Percentiles rank a stretch among this genome's conserved stretches.
phyloP scores from a whole-genome alignment of 345 rosid genomes.

The Xanthoceras sorbifolium region DNA sequence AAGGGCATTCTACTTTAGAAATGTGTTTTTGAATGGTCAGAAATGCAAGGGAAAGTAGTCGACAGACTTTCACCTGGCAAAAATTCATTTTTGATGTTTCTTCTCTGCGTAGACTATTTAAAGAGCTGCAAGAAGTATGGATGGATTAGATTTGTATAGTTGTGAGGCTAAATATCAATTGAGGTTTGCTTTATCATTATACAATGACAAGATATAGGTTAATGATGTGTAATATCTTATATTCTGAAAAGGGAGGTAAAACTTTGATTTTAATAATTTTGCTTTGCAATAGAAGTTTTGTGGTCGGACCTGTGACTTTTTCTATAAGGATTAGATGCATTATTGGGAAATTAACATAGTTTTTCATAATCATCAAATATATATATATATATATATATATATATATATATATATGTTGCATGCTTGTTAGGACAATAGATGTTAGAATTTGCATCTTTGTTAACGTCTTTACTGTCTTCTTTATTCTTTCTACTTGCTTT shows the following conservation, averaged over 20 bases:
- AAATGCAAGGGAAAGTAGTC: neutral
- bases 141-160: neutral
- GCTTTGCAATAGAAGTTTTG: neutral
- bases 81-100: neutral
- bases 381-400: too few species aligned
- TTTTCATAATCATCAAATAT: neutral
- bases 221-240: too few species aligned
- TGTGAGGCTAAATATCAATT: neutral
- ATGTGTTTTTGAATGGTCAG: neutral
- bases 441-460: neutral
- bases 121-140: neutral
- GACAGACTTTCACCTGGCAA: neutral
- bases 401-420: too few species aligned
- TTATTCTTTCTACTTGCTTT: neutral
- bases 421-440: neutral
- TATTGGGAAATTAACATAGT: neutral
- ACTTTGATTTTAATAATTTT: too few species aligned
- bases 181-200: neutral
- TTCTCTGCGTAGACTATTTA: neutral
- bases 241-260: neutral
- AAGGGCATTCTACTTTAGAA: slow-evolving; percentile 1
- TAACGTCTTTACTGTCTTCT: neutral
- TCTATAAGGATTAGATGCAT: neutral
- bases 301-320: neutral
- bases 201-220: neutral